phyloP scores from a whole-genome alignment of 2,329 filamentous ascomycete genomes.

The Paraphaeosphaeria sporulosa region DNA sequence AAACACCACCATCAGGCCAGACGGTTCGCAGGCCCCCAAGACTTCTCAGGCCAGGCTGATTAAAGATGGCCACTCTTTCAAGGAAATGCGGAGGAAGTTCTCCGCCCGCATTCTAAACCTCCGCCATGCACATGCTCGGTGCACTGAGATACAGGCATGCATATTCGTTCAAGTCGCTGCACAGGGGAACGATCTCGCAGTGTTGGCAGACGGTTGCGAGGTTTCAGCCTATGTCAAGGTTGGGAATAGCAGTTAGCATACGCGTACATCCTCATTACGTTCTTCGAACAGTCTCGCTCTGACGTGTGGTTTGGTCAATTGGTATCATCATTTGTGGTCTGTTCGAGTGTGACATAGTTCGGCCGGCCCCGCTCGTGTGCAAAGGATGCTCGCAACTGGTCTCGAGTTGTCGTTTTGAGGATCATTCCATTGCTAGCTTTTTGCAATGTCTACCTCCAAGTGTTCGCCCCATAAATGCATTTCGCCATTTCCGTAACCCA shows the following conservation, averaged over 20 bases:
- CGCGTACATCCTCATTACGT: neutral
- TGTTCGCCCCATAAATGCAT: constrained; percentile 50
- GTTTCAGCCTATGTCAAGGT: neutral
- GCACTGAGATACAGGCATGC: neutral
- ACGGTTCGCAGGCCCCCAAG: neutral
- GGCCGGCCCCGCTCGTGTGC: neutral
- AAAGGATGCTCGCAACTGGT: neutral
- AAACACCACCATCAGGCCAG: constrained; percentile 5
- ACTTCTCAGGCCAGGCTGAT: neutral
- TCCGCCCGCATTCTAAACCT: neutral
- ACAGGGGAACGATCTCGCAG: neutral
- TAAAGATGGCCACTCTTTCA: neutral
- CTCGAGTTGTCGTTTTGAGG: constrained; percentile 27
- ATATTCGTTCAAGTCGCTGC: neutral
- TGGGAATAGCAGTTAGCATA: neutral
- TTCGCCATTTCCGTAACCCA: constrained; percentile 50
- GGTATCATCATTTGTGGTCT: constrained; percentile 7
- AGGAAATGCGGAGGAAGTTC: neutral
- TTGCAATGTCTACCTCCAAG: constrained; percentile 45
- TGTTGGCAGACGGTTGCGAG: too few species aligned
- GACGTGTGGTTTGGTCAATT: neutral
- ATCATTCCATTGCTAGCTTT: constrained; percentile 46
- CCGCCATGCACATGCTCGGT: too few species aligned
- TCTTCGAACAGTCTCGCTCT: neutral
- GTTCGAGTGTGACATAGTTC: neutral